Conservation (phyloP, 2,329 filamentous ascomycete genomes). For the Aspergillus latus region DNA sequence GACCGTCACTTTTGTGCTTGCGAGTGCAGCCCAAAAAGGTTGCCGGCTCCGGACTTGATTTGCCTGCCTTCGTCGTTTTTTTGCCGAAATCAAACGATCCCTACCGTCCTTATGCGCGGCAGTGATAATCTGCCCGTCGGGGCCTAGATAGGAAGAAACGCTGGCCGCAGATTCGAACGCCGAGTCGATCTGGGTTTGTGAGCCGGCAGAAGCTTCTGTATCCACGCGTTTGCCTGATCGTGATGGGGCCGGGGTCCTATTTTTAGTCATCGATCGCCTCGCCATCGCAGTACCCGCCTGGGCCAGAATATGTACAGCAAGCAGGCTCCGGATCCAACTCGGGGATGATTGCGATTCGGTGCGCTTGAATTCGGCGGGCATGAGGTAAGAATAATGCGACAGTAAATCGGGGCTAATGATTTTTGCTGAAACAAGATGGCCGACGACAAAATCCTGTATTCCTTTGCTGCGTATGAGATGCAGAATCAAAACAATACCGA, state of each 20-base stretch:
- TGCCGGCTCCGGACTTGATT: constrained; percentile 87
- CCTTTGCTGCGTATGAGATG: constrained; percentile 48
- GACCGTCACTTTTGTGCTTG: constrained; percentile 94
- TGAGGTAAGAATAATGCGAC: constrained; percentile 43
- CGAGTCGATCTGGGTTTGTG: constrained; percentile 43
- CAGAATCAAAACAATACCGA: constrained; percentile 47
- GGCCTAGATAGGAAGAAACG: constrained; percentile 40
- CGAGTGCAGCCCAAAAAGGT: constrained; percentile 89
- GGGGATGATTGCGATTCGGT: constrained; percentile 43
- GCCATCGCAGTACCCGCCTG: constrained; percentile 51
- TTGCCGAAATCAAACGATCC: constrained; percentile 62
- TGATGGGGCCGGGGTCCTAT: constrained; percentile 41
- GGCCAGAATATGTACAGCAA: constrained; percentile 51
- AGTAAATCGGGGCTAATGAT: constrained; percentile 45
- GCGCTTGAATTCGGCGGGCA: constrained; percentile 46
- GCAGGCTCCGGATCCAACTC: constrained; percentile 48
- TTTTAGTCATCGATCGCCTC: constrained; percentile 48
- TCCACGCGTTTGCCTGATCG: constrained; percentile 46
- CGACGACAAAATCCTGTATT: constrained; percentile 52
- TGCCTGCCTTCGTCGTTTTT: constrained; percentile 87
- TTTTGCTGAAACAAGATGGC: constrained; percentile 46
- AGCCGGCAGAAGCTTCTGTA: constrained; percentile 47
- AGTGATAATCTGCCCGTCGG: constrained; percentile 51
- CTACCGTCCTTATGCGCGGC: constrained; percentile 54
- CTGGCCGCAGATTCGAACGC: constrained; percentile 45